These are phyloP conservation scores for Corymbia calophylla DNA, from an alignment of 441 rosid species.

Conservation along the genomic window DNA sequence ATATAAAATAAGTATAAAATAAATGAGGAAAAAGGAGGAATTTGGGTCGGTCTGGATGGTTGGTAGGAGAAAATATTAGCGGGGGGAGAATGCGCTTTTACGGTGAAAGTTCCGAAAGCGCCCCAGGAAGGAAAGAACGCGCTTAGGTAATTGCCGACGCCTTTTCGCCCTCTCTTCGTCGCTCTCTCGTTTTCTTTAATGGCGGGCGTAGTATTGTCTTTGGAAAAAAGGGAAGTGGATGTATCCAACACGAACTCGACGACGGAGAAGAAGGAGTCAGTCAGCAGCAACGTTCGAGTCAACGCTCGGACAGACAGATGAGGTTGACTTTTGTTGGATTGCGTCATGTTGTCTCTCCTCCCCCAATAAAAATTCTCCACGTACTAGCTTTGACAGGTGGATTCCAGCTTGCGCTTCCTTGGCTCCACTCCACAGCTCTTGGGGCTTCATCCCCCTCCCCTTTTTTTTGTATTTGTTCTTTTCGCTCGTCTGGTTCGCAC, in stretches of 20 bases:
- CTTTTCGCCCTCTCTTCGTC: background rate
- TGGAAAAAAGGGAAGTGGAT: background rate
- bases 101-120: background rate
- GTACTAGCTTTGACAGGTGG: background rate
- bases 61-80: too few species aligned
- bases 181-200: background rate
- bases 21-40: background rate
- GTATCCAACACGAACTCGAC: background rate
- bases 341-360: background rate
- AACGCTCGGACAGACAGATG: background rate
- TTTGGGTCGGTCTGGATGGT: background rate
- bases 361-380: background rate
- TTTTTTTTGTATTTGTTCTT: background rate
- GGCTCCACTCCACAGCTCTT: background rate
- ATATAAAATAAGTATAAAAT: background rate
- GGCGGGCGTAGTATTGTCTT: fast-evolving
- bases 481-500: background rate
- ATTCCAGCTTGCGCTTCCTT: background rate
- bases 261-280: background rate
- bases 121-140: background rate
- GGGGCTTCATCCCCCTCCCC: background rate
- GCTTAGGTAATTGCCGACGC: background rate
- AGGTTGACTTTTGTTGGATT: background rate
- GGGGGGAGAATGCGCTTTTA: background rate
- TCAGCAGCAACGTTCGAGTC: background rate